A percentile compares a stretch with the other conserved stretches of the same genome.
These are phyloP conservation scores for Agaricus sinodeliciosus DNA, from an alignment of 768 basidiomycete species.

Conservation along the genomic window DNA sequence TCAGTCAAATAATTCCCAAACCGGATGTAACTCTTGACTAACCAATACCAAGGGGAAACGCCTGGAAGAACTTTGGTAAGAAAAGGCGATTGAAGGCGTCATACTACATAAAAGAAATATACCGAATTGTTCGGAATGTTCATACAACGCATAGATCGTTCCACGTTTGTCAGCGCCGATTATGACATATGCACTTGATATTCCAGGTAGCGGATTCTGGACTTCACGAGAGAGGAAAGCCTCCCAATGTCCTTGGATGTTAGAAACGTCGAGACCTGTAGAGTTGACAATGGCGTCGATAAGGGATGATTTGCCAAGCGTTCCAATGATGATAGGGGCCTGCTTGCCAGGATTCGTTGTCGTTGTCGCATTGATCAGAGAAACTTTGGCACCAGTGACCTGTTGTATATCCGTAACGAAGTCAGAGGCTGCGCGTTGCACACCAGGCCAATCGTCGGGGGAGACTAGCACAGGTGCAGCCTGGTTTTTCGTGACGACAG, in stretches of 20 bases:
- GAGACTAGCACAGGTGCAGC: conserved; percentile 46
- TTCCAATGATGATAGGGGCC: conserved; percentile 57
- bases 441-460: conserved; percentile 55
- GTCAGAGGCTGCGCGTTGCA: conserved; percentile 52
- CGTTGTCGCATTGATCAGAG: conserved; percentile 43
- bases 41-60: conserved; percentile 69
- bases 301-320: conserved; percentile 50
- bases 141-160: conserved; percentile 60
- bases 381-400: conserved; percentile 49
- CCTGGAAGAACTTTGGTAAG: conserved; percentile 24
- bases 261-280: conserved; percentile 48
- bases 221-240: conserved; percentile 47
- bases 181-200: conserved; percentile 58
- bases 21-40: conserved; percentile 13
- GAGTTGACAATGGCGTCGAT: conserved; percentile 45
- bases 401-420: conserved; percentile 56
- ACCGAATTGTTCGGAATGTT: conserved; percentile 68
- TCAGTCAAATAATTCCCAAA: conserved; percentile 1
- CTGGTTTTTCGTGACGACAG: conserved; percentile 36
- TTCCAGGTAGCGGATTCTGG: conserved; percentile 48
- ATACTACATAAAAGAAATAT: conserved; percentile 7
- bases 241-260: conserved; percentile 63
- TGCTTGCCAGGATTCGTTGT: conserved; percentile 21
- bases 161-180: conserved; percentile 66
- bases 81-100: conserved; percentile 3